Conservation (phyloP, 371 early-diverging fungal genomes). For the Mortierella sp. region DNA sequence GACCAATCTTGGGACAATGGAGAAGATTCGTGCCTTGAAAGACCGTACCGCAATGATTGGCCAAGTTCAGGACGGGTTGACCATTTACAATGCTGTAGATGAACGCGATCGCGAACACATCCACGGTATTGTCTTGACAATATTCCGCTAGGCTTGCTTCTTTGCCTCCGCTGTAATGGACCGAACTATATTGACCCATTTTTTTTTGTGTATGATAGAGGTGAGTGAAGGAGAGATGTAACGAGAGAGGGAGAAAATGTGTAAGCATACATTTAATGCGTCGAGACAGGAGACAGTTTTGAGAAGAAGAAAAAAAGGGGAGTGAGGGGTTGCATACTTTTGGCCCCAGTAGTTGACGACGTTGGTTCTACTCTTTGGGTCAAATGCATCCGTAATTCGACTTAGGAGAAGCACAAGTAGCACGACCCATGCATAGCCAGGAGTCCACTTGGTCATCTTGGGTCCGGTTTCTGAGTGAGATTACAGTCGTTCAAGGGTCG, state of each 20-base stretch:
- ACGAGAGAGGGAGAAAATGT: background rate
- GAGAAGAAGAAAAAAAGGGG: background rate
- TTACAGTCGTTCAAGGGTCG: no score
- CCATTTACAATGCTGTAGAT: conserved; percentile 58
- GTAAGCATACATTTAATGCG: no score
- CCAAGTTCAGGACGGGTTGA: conserved; percentile 59
- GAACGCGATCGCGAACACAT: conserved; percentile 65
- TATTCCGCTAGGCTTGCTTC: conserved; percentile 62
- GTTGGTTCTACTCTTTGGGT: conserved; percentile 22
- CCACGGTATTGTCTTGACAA: conserved; percentile 64
- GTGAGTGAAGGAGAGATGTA: background rate
- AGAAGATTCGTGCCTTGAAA: conserved; percentile 56
- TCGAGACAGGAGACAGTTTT: no score
- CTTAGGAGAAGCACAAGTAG: background rate
- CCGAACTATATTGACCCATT: conserved; percentile 18
- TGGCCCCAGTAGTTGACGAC: conserved; percentile 52
- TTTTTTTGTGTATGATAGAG: no score
- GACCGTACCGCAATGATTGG: conserved; percentile 63
- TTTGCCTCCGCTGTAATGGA: conserved; percentile 43
- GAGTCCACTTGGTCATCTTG: background rate
- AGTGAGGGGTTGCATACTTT: conserved; percentile 15
- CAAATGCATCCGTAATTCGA: conserved; percentile 9
- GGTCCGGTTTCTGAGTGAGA: background rate
- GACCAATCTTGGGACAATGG: conserved; percentile 59
- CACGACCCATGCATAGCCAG: background rate